Evolutionary conservation across 2,329 filamentous ascomycete genomes (phyloP), one percentile per base, ranked within the genome.

Genomic region (Apiospora saccharicola): DNA sequence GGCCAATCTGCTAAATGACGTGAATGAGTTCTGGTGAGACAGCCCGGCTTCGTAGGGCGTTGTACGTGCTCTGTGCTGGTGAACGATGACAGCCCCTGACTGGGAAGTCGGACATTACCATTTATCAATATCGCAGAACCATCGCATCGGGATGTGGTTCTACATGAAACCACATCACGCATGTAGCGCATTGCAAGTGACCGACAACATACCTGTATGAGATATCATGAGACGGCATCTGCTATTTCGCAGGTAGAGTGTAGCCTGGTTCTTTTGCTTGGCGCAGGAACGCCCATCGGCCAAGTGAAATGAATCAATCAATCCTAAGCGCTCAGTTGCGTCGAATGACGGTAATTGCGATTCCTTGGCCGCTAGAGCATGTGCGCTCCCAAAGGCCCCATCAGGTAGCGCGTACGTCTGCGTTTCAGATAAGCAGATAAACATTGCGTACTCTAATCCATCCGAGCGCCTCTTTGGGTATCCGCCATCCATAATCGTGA

Each of bases 121-220:
- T 24, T 7, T 5, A 12, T 7, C 5, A 12, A 34, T n/a, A 64
- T 41, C 19, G 41, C 22, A 37, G 22, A 64, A 64, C 57, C 57
- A 64, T n/a, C 57, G 34, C 57, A 12, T 41, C 30, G 57, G 34
- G n/a, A 64, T 64, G 57, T 64, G 57, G 57, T 24, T 41, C 57
- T 64, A 64, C 57, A 64, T 64, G 57, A 64, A 64, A 64, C 57
- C 30, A 64, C 34, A 64, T 64, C 57, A 64, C 53, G 16, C 57
- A 41, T 8, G 16, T 19, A 64, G 22, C 19, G 34, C 34, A 64
- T 19, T 64, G 12, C 26, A n/a, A 41, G 34, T 41, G 34, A 64
- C 34, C 37, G 57, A 64, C 19, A 37, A n/a, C 57, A 41, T 12
- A 64, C 34, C 34, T 41, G 57, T 10, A 64, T 64, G 57, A 64